Evolutionary conservation across 495 filamentous ascomycete genomes (phyloP).

Genomic region (Penicillium herquei): DNA sequence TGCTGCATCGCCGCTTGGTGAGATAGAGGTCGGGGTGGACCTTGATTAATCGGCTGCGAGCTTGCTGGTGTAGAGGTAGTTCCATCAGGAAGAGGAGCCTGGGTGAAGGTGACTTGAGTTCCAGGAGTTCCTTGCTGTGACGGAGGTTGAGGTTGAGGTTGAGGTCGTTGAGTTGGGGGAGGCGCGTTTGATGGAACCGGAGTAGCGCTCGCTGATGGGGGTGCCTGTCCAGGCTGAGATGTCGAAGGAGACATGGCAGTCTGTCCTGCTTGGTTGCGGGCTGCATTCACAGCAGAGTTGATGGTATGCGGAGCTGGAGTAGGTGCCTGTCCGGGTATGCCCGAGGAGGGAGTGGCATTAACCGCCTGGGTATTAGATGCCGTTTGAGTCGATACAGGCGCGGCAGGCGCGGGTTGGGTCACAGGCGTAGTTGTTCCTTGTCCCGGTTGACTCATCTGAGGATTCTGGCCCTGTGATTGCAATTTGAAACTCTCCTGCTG

Average conservation of each 20-base stretch:
- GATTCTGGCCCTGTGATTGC: slow-evolving; percentile 36
- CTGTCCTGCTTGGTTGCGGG: slow-evolving; percentile 44
- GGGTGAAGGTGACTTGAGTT: slow-evolving; percentile 37
- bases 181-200: slow-evolving; percentile 39
- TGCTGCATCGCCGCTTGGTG: slow-evolving; percentile 62
- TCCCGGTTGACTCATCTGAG: slow-evolving; percentile 30
- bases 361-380: slow-evolving; percentile 23
- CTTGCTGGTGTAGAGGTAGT: slow-evolving; percentile 43
- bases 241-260: slow-evolving; percentile 39
- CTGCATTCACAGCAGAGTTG: slow-evolving; percentile 53
- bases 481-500: slow-evolving; percentile 46
- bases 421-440: slow-evolving; percentile 11
- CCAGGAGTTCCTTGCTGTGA: slow-evolving; percentile 40
- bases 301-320: slow-evolving; percentile 51
- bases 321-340: slow-evolving; percentile 37
- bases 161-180: slow-evolving; percentile 48
- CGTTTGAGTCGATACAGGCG: slow-evolving; percentile 18
- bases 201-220: slow-evolving; percentile 41
- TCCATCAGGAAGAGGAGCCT: slow-evolving; percentile 33
- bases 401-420: slow-evolving; percentile 14
- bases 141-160: slow-evolving; percentile 35
- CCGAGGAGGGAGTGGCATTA: slow-evolving; percentile 21
- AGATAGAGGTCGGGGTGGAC: slow-evolving; percentile 56
- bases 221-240: slow-evolving; percentile 37
- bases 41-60: slow-evolving; percentile 45